Evolutionary conservation across 768 basidiomycete genomes (phyloP), one percentile per base, ranked within the genome.

Genomic region (Suillus bovinus): DNA sequence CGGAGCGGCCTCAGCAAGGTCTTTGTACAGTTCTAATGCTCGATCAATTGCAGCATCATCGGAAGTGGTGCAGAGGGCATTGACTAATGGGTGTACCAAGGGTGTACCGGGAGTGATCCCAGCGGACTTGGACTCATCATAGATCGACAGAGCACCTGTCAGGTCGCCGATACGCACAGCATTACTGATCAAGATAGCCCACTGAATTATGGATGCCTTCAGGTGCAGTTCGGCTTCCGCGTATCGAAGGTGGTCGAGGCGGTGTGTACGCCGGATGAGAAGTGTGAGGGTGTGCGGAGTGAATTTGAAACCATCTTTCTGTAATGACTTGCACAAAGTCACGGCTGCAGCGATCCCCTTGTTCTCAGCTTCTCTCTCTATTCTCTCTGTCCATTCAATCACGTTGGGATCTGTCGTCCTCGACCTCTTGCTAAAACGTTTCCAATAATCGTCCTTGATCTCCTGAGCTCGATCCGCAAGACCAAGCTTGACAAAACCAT

Each of bases 111-210:
- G 84, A 4, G 65, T 67, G 22, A 87, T 70, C 27, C 82, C 83
- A 14, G 76, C 71, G 13, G 69, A 63, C 63, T 75, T 78, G 60
- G 83, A 78, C 41, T 78, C 73, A 29, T 79, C 67, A 69, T 89
- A 91, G 20, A 87, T 74, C 4, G 74, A 70, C 29, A 86, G 65
- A 3, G 84, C 88, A 20, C 77, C 72, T 1, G 64, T 22, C 7
- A 79, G 59, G 53, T 81, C 72, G 20, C 76, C 76, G 1, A 72
- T 64, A 14, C 77, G 78, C 54, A 82, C 69, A 46, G 77, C 76
- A 65, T 89, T 88, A 49, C 71, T 69, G 62, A 92, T 78, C 38
- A 91, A 69, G 59, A 81, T 73, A 5, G 82, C 78, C 82, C 88
- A 90, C 38, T 84, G 83, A 16, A 73, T 65, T 0, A 78, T 73